These are phyloP conservation scores for Hapsidospora chrysogenum DNA, from an alignment of 495 filamentous ascomycete species.

Conservation along the genomic window DNA sequence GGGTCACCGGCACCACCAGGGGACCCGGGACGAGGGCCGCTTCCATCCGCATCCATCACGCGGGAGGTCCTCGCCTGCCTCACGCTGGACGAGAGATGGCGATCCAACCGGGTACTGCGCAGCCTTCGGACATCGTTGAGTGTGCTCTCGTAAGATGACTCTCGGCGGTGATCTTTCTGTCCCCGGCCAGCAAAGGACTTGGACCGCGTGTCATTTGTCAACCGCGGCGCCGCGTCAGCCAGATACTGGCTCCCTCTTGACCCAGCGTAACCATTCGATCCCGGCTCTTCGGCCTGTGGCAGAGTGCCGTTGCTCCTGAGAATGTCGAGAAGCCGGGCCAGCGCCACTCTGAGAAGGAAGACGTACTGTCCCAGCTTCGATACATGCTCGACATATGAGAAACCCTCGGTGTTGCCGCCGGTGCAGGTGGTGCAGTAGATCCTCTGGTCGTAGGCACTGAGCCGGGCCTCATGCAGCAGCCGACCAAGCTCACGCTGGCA, in stretches of 20 bases:
- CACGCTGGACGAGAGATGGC: constrained; percentile 78
- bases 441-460: constrained; percentile 45
- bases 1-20: constrained; percentile 49
- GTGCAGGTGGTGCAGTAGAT: constrained; percentile 53
- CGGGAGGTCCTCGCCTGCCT: constrained; percentile 79
- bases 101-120: constrained; percentile 84
- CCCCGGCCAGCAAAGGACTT: constrained; percentile 53
- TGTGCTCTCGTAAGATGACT: constrained; percentile 82
- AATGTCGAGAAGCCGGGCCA: constrained; percentile 77
- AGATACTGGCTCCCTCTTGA: constrained; percentile 18
- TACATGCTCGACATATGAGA: constrained; percentile 37
- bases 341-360: constrained; percentile 77
- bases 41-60: constrained; percentile 82
- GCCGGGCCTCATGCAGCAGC: constrained; percentile 44
- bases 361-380: constrained; percentile 86
- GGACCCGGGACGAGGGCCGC: constrained; percentile 60
- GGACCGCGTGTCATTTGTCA: constrained; percentile 52
- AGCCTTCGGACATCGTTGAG: constrained; percentile 86
- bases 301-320: constrained; percentile 68
- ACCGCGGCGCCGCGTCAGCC: constrained; percentile 18
- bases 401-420: constrained; percentile 12
- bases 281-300: constrained; percentile 61
- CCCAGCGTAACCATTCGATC: constrained; percentile 38
- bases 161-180: constrained; percentile 24
- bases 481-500: constrained; percentile 59